Conservation (phyloP, 805 yeast genomes). For the Yarrowia sp. region DNA sequence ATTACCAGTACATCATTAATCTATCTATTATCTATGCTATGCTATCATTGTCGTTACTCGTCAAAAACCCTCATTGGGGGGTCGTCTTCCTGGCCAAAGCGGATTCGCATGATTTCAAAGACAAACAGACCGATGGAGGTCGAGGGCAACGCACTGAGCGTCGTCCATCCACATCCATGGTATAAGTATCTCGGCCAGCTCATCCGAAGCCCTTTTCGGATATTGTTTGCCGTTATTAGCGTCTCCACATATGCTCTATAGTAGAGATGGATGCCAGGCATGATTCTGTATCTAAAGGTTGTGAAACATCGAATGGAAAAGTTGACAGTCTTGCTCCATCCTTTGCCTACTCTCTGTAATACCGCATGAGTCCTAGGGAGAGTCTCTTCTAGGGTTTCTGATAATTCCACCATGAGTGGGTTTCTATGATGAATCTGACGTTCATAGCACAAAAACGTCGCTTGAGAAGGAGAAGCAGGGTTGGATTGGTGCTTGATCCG, state of each 20-base stretch:
- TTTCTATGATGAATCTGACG: background rate
- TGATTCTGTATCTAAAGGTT: slow-evolving; percentile 4
- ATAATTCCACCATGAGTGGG: background rate
- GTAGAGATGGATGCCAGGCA: slow-evolving; percentile 43
- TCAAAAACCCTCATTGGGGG: slow-evolving; percentile 23
- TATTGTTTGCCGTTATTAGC: slow-evolving; percentile 52
- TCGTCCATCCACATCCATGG: slow-evolving; percentile 71
- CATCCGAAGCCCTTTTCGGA: slow-evolving; percentile 52
- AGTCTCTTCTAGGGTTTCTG: slow-evolving; percentile 12
- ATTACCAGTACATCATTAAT: no score
- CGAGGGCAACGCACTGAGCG: slow-evolving; percentile 78
- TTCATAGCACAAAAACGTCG: slow-evolving; percentile 4
- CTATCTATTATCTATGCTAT: background rate
- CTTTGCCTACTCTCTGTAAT: background rate
- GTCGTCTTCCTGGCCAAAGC: slow-evolving; percentile 29
- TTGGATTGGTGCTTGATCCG: background rate
- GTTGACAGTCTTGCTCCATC: slow-evolving; percentile 13
- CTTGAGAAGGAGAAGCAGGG: background rate
- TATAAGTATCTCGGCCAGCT: slow-evolving; percentile 68
- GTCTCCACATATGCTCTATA: slow-evolving; percentile 78
- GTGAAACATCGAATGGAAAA: slow-evolving; percentile 14
- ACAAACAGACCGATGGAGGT: slow-evolving; percentile 83
- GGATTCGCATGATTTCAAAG: slow-evolving; percentile 69
- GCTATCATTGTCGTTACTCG: background rate
- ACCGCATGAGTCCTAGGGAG: background rate